Evolutionary conservation across 139 green algal genomes (phyloP), one percentile per base, ranked within the genome.

Genomic region (Chlamydomonas sphaeroides): DNA sequence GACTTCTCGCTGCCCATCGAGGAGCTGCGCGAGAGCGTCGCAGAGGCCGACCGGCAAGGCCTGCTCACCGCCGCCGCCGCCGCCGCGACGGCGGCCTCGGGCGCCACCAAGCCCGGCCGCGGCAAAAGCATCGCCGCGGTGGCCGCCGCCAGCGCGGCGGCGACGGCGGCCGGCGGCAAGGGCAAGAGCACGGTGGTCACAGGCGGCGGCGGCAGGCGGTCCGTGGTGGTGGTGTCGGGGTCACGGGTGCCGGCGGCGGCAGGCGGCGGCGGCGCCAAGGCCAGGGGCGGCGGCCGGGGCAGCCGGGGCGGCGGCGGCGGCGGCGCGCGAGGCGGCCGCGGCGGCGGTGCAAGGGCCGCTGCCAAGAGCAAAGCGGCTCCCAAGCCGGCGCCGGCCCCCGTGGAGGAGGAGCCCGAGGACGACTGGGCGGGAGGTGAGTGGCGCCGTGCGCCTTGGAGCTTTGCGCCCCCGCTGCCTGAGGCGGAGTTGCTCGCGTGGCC

Each of bases 1-100:
- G 74, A 80, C 39, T 80, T 80, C 59, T 28, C 2, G 1, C 59
- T 80, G 41, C 59, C 39, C 18, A 15, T 80, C n/a, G 74, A 70
- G 39, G 74, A 70, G 59, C 56, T 80, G 59, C 74, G 74, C 5
- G 59, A 70, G 42, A 70, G 61, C 59, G 74, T 80, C 59, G 74
- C 61, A n/a, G 74, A 80, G 59, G 74, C 74, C 20, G 74, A 80
- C 30, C 48, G 45, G 20, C 59, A 80, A 30, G 74, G 74, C 17
- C 59, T 80, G 74, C 57, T 80, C 20, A 21, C 36, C 2, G 56
- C 57, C 17, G 56, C 57, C 0, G 30, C 30, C 23, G 30, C 45
- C 4, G 51, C 53, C 6, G 56, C 35, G 33, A 36, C 38, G 35
- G 39, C 26, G 23, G 72, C 32, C 18, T 33, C 42, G 0, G 68